Conservation (phyloP, 495 filamentous ascomycete species). For the Diplogelasinospora grovesii region DNA sequence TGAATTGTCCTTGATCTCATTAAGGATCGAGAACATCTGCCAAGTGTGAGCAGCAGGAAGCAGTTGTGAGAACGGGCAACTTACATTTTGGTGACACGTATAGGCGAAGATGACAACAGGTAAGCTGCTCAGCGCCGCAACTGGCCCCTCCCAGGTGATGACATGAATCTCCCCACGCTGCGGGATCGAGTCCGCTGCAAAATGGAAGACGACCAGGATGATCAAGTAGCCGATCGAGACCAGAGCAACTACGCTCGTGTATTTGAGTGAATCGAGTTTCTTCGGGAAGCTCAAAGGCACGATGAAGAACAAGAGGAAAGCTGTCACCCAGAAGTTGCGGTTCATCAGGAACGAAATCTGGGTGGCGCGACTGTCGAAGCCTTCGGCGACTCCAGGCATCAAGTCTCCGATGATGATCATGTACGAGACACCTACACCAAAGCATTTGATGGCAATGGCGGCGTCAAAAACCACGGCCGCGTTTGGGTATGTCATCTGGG, state of each 20-base stretch:
- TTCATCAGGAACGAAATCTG: constrained; percentile 68
- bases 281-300: constrained; percentile 91
- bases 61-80: constrained; percentile 10
- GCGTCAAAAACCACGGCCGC: constrained; percentile 93
- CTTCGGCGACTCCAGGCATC: constrained; percentile 88
- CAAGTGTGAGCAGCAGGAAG: constrained; percentile 2
- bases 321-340: constrained; percentile 96
- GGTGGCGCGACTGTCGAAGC: constrained; percentile 52
- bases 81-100: constrained; percentile 95
- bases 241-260: constrained; percentile 87
- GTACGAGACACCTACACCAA: constrained; percentile 94
- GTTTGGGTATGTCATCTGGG: constrained; percentile 94
- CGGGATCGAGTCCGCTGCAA: constrained; percentile 66
- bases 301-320: constrained; percentile 89
- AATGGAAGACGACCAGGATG: constrained; percentile 86
- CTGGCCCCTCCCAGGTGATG: constrained; percentile 68
- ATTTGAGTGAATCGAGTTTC: constrained; percentile 89
- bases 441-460: constrained; percentile 96
- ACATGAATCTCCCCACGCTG: constrained; percentile 67
- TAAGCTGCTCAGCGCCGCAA: constrained; percentile 74
- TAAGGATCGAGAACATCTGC: constrained; percentile 97
- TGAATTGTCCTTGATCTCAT: constrained; percentile 84
- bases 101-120: constrained; percentile 97
- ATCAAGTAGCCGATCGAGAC: constrained; percentile 92
- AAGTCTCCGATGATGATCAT: constrained; percentile 97